These are phyloP conservation scores for Blastomyces emzantsi DNA, from an alignment of 2,329 filamentous ascomycete genomes.

Conservation along the genomic window DNA sequence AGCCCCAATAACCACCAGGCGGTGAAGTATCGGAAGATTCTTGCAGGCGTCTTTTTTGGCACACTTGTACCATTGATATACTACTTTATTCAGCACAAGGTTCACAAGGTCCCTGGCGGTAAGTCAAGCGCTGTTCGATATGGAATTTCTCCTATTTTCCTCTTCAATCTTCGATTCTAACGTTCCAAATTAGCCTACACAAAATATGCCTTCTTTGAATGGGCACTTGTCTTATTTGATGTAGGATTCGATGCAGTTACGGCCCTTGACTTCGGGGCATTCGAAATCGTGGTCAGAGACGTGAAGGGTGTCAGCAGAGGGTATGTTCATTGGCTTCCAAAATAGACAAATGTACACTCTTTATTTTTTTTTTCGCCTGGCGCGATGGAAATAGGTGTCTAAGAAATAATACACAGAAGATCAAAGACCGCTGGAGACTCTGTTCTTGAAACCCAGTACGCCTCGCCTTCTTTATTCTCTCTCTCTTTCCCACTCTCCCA, in stretches of 20 bases:
- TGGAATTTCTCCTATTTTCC: too few species aligned
- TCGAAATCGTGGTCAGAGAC: slow-evolving; percentile 83
- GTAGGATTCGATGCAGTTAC: slow-evolving; percentile 95
- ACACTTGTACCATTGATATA: slow-evolving; percentile 85
- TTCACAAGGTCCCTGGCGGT: slow-evolving; percentile 91
- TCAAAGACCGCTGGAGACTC: slow-evolving; percentile 39
- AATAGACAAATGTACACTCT: slow-evolving; percentile 58
- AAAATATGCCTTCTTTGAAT: slow-evolving; percentile 96
- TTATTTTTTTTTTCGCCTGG: slow-evolving; percentile 26
- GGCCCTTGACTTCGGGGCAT: slow-evolving; percentile 76
- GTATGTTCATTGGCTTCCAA: slow-evolving; percentile 96
- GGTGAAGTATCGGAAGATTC: slow-evolving; percentile 78
- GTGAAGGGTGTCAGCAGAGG: slow-evolving; percentile 86
- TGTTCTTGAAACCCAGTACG: slow-evolving; percentile 66
- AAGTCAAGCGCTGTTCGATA: slow-evolving; percentile 28
- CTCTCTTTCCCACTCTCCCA: slow-evolving; percentile 20
- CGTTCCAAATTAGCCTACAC: slow-evolving; percentile 66
- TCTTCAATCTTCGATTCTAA: slow-evolving; percentile 9
- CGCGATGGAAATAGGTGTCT: slow-evolving; percentile 26
- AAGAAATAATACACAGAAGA: slow-evolving; percentile 39
- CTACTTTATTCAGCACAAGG: slow-evolving; percentile 98
- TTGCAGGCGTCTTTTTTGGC: slow-evolving; percentile 78
- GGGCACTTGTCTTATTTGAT: slow-evolving; percentile 88
- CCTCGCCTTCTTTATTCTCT: slow-evolving; percentile 23
- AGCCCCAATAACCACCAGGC: slow-evolving; percentile 77